Evolutionary conservation across 1,139 yeast genomes (phyloP).

Genomic region (Saccharomyces hybrid): DNA sequence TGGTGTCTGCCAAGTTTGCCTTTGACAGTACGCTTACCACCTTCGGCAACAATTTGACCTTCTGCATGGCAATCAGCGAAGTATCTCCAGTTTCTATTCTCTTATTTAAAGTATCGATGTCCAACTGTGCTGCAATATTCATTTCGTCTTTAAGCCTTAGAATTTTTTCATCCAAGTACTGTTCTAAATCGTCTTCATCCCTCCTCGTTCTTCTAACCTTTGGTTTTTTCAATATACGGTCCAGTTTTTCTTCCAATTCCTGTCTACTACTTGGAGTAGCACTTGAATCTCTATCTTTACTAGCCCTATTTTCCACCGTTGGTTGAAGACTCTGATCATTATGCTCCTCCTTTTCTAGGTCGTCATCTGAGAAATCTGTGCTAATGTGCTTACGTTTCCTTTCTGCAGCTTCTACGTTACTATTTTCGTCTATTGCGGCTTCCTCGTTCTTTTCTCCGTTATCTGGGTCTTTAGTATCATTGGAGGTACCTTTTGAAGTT

Average conservation of each 20-base stretch:
- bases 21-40: conserved; percentile 71
- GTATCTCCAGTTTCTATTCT: conserved; percentile 29
- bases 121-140: conserved; percentile 89
- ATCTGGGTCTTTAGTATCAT: not conserved
- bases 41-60: conserved; percentile 70
- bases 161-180: conserved; percentile 89
- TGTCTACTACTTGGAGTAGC: conserved; percentile 59
- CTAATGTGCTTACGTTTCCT: conserved; percentile 28
- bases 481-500: not conserved
- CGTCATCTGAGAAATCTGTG: conserved; percentile 27
- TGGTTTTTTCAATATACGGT: conserved; percentile 61
- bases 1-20: conserved; percentile 83
- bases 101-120: conserved; percentile 73
- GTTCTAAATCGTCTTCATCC: conserved; percentile 88
- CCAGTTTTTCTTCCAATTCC: conserved; percentile 74
- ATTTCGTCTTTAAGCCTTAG: conserved; percentile 76
- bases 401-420: conserved; percentile 7
- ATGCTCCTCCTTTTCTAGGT: conserved; percentile 23
- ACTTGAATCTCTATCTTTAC: conserved; percentile 34
- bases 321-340: conserved; percentile 11
- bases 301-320: conserved; percentile 31
- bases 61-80: conserved; percentile 67
- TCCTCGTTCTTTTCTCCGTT: not conserved
- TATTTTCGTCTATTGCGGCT: not conserved
- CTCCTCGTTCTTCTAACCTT: conserved; percentile 53